These are phyloP conservation scores for Paralagenidium karlingii DNA, from an alignment of 352 stramenopile genomes.

Conservation along the genomic window DNA sequence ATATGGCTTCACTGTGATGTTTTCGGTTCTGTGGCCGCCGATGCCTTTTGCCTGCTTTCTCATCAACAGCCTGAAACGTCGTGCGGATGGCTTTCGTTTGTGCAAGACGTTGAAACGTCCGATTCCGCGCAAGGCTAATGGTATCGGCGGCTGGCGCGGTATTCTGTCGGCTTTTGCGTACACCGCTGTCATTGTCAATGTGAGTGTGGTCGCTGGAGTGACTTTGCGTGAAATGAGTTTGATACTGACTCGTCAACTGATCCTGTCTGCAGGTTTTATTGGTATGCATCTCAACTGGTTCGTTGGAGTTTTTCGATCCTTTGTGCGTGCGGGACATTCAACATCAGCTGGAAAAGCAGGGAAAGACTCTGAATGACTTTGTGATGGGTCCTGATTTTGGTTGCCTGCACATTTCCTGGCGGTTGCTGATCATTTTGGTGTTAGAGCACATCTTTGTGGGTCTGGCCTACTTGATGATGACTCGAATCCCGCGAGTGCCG, in stretches of 20 bases:
- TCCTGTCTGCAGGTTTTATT: slow-evolving; percentile 16
- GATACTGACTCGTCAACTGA: not conserved
- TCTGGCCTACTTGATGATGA: slow-evolving; percentile 38
- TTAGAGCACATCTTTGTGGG: slow-evolving; percentile 42
- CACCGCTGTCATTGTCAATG: slow-evolving; percentile 57
- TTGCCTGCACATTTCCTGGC: slow-evolving; percentile 45
- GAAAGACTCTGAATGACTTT: slow-evolving; percentile 55
- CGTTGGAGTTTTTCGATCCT: slow-evolving; percentile 53
- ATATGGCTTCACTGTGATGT: slow-evolving; percentile 70
- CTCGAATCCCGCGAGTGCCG: slow-evolving; percentile 30
- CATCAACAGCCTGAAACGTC: slow-evolving; percentile 58
- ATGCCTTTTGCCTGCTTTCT: slow-evolving; percentile 64
- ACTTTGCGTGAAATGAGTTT: not conserved
- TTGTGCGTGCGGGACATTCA: slow-evolving; percentile 38
- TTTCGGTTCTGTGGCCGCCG: slow-evolving; percentile 61
- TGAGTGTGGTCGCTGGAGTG: slow-evolving; percentile 6
- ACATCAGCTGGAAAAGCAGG: slow-evolving; percentile 38
- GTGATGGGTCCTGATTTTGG: slow-evolving; percentile 48
- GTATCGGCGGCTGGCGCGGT: slow-evolving; percentile 57
- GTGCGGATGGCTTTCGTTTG: slow-evolving; percentile 49
- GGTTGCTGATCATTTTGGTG: slow-evolving; percentile 37
- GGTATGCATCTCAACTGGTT: slow-evolving; percentile 59
- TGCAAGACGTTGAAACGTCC: slow-evolving; percentile 60
- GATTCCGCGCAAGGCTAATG: slow-evolving; percentile 51
- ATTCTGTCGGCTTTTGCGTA: slow-evolving; percentile 47